These are phyloP conservation scores for Pleurotus eryngii DNA, from an alignment of 768 basidiomycete genomes.

Conservation along the genomic window DNA sequence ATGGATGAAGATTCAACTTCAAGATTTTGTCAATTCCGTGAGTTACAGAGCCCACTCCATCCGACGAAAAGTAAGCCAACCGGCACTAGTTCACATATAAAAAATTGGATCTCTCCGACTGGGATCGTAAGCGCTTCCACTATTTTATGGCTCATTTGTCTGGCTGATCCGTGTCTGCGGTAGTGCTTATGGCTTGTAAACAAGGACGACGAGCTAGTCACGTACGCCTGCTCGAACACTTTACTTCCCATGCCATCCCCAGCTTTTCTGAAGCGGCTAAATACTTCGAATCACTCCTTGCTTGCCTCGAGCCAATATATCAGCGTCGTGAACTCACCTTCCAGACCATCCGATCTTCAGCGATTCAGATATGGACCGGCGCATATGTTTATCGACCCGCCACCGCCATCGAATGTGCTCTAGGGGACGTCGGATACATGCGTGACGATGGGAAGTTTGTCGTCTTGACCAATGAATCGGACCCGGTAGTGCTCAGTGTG, in stretches of 20 bases:
- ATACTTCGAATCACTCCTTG: background rate
- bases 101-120: background rate
- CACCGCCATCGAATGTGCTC: background rate
- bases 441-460: background rate
- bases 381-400: slow-evolving; percentile 1
- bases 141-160: too few species aligned
- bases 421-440: slow-evolving; percentile 2
- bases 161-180: background rate
- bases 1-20: background rate
- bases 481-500: background rate
- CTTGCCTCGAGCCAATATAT: background rate
- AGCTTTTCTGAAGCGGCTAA: background rate
- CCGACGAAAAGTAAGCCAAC: background rate
- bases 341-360: background rate
- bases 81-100: background rate
- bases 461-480: background rate
- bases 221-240: background rate
- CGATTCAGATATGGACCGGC: background rate
- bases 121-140: background rate
- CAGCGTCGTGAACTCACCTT: background rate
- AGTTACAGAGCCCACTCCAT: background rate
- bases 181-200: background rate
- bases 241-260: background rate
- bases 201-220: background rate
- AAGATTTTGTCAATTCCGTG: background rate